phyloP scores from a whole-genome alignment of 805 yeast genomes.

The Wickerhamiella brachini region DNA sequence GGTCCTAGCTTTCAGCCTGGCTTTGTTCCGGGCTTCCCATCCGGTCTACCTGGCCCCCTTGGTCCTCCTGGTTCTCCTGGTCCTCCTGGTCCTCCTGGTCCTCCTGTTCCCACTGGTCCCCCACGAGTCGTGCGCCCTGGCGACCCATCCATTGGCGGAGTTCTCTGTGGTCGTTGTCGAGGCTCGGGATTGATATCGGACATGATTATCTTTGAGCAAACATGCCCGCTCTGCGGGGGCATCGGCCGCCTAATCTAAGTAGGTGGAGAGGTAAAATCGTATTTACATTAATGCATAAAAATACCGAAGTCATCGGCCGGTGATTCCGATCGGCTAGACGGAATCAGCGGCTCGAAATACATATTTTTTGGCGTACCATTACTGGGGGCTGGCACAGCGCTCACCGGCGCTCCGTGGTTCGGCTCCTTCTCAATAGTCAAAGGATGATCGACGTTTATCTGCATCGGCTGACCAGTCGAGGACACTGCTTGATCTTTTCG shows the following conservation, averaged over 20 bases:
- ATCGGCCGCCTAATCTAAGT: conserved; percentile 27
- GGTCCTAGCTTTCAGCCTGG: background rate
- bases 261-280: too few species aligned
- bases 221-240: conserved; percentile 54
- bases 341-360: background rate
- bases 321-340: background rate
- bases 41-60: background rate
- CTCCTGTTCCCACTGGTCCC: conserved; percentile 11
- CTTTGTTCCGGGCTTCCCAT: background rate
- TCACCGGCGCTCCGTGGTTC: background rate
- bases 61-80: conserved; percentile 9
- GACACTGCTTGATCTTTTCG: too few species aligned
- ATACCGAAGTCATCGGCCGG: background rate
- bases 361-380: background rate
- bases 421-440: background rate
- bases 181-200: conserved; percentile 46
- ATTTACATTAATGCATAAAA: background rate
- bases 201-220: conserved; percentile 45
- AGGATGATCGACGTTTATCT: too few species aligned
- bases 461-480: too few species aligned
- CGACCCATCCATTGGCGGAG: conserved; percentile 65
- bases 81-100: conserved; percentile 8
- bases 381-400: background rate
- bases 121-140: conserved; percentile 47
- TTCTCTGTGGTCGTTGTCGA: conserved; percentile 55